These are phyloP conservation scores for Epichloe elymi DNA, from an alignment of 2,329 filamentous ascomycete species.

Conservation along the genomic window DNA sequence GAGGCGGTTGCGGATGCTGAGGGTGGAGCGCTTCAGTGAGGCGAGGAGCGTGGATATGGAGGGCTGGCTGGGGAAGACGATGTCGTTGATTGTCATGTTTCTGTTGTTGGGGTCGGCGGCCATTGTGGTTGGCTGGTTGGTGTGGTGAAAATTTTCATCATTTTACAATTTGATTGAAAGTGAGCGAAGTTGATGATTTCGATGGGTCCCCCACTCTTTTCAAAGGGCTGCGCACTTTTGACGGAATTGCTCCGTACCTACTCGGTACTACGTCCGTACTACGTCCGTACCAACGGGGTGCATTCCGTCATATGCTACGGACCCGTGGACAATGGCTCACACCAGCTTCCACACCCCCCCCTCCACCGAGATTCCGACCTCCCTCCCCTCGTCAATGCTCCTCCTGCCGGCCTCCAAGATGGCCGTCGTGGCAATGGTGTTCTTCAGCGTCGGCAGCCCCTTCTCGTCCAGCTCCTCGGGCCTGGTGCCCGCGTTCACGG, in stretches of 20 bases:
- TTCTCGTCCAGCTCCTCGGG: constrained; percentile 68
- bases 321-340: constrained; percentile 11
- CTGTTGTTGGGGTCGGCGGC: background rate
- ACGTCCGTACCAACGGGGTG: no score
- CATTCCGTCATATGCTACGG: no score
- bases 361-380: constrained; percentile 59
- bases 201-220: background rate
- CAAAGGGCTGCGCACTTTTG: background rate
- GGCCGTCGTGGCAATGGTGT: constrained; percentile 83
- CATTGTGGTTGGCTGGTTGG: background rate
- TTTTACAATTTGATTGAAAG: background rate
- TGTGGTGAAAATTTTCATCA: no score
- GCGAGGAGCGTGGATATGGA: constrained; percentile 58
- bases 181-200: background rate
- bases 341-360: constrained; percentile 53
- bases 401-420: constrained; percentile 78
- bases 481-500: constrained; percentile 62
- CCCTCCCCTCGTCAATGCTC: constrained; percentile 64
- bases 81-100: constrained; percentile 23
- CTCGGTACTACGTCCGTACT: no score
- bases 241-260: no score
- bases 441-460: constrained; percentile 70
- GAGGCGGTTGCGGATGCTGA: constrained; percentile 72
- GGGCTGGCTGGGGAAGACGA: constrained; percentile 41
- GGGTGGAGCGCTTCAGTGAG: constrained; percentile 61